Conservation (phyloP, 2,329 filamentous ascomycete genomes). For the Dothideomycetidae sp. region DNA sequence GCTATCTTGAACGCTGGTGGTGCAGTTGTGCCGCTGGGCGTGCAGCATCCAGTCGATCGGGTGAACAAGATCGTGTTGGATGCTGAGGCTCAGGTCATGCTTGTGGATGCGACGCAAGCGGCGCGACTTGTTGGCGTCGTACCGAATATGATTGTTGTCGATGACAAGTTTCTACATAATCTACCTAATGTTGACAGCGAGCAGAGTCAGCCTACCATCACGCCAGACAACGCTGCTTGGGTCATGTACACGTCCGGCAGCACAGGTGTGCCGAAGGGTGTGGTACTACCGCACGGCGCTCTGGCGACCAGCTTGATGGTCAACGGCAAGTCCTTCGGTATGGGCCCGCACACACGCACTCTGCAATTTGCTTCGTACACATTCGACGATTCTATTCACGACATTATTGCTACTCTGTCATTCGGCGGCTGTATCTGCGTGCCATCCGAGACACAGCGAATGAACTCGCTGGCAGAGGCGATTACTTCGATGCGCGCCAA, state of each 20-base stretch:
- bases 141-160: not conserved
- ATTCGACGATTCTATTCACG: conserved; percentile 15
- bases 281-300: conserved; percentile 24
- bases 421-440: conserved; percentile 19
- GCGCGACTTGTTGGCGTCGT: not conserved
- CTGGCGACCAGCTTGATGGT: conserved; percentile 33
- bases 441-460: conserved; percentile 31
- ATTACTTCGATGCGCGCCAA: conserved; percentile 26
- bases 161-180: not conserved
- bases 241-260: conserved; percentile 26
- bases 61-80: conserved; percentile 18
- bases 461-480: conserved; percentile 33
- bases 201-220: conserved; percentile 15
- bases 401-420: conserved; percentile 11
- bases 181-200: not conserved
- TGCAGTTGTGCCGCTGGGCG: conserved; percentile 25
- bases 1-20: conserved; percentile 27
- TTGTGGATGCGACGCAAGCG: not conserved
- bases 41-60: conserved; percentile 13
- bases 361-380: conserved; percentile 15
- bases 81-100: conserved; percentile 8
- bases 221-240: conserved; percentile 41
- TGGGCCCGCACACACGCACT: not conserved
- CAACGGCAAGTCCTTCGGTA: conserved; percentile 2
- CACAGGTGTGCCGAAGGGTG: conserved; percentile 18